A percentile compares a stretch with the other conserved stretches of the same genome.
Evolutionary conservation across 345 rosid species (phyloP).

Genomic region (Salix viminalis): DNA sequence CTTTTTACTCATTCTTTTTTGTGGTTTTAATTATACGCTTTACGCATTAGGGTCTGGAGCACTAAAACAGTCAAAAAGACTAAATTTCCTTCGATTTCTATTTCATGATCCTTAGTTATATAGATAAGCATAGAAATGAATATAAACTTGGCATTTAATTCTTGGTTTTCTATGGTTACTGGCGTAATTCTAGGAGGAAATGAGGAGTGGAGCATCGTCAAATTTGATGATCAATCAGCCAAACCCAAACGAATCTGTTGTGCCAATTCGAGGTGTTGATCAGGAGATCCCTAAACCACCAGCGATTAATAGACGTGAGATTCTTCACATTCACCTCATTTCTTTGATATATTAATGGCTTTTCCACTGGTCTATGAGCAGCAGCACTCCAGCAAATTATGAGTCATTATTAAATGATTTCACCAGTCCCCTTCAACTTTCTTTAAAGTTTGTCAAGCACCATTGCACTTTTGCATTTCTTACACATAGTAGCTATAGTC

Average conservation of each 20-base stretch:
- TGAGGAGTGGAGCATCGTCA: slow-evolving; percentile 52
- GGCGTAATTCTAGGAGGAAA: slow-evolving; percentile 63
- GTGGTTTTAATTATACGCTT: not conserved
- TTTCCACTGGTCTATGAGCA: not conserved
- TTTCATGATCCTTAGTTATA: not conserved
- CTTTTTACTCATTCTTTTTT: not conserved
- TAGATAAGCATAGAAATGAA: too few relatives aligned
- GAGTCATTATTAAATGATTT: not conserved
- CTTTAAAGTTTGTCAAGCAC: not conserved
- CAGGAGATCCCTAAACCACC: slow-evolving; percentile 68
- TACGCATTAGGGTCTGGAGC: slow-evolving; percentile 12
- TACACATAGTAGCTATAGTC: not conserved
- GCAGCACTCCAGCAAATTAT: not conserved
- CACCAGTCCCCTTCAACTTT: not conserved
- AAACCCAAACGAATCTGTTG: slow-evolving; percentile 41
- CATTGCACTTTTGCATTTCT: not conserved
- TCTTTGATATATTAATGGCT: not conserved
- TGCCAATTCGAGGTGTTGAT: slow-evolving; percentile 48
- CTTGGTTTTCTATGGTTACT: not conserved
- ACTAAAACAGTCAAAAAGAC: not conserved
- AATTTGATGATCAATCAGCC: slow-evolving; percentile 68
- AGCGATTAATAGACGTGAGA: slow-evolving; percentile 77
- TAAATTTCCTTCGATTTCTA: not conserved
- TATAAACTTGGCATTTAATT: not conserved
- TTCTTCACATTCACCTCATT: not conserved